Conservation (phyloP, 2,329 filamentous ascomycete species). For the Fusarium brachygibbosum region DNA sequence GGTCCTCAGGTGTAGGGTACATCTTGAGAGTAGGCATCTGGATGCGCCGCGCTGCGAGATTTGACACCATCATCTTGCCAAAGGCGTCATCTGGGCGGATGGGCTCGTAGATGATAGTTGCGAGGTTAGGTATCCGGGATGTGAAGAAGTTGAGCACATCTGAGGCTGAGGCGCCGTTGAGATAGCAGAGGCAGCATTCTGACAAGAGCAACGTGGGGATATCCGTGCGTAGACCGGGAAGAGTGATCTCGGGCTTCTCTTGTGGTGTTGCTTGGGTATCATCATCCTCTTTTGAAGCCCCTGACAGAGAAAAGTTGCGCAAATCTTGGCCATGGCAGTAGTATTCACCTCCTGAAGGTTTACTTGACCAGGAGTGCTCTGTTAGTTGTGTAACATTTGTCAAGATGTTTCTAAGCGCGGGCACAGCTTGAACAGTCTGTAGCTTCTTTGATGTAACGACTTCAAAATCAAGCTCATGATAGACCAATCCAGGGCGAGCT, state of each 20-base stretch:
- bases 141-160: constrained; percentile 76
- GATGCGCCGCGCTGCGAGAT: constrained; percentile 85
- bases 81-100: constrained; percentile 87
- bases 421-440: constrained; percentile 62
- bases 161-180: constrained; percentile 74
- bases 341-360: constrained; percentile 59
- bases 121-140: constrained; percentile 61
- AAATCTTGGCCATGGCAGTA: constrained; percentile 78
- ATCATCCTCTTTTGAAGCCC: not conserved
- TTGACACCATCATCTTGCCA: constrained; percentile 91
- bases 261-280: not conserved
- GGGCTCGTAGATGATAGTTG: constrained; percentile 88
- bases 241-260: constrained; percentile 12
- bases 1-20: constrained; percentile 77
- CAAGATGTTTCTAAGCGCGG: constrained; percentile 58
- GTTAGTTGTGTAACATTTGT: constrained; percentile 50
- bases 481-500: constrained; percentile 66
- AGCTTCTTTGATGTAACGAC: constrained; percentile 78
- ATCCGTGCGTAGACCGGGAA: constrained; percentile 63
- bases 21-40: constrained; percentile 83
- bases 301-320: constrained; percentile 54
- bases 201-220: constrained; percentile 89
- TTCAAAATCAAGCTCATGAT: constrained; percentile 94
- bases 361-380: constrained; percentile 59
- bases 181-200: constrained; percentile 95